phyloP scores from a whole-genome alignment of 2,329 filamentous ascomycete genomes.

The Diaporthe aspalathi region DNA sequence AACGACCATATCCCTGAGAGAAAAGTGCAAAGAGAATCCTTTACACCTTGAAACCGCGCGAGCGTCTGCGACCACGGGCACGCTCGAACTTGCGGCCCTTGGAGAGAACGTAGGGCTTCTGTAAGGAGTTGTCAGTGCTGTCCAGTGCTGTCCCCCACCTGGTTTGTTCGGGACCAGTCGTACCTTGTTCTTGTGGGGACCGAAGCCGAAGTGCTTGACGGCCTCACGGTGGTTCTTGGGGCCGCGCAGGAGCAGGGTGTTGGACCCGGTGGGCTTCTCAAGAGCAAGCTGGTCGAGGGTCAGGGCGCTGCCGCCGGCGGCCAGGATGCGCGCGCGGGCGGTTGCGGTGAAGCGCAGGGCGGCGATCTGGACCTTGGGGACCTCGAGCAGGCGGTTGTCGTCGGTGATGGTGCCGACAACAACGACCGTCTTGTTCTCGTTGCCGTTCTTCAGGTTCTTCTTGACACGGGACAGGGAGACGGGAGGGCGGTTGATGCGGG shows the following conservation, averaged over 20 bases:
- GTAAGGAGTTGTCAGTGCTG: conserved; percentile 49
- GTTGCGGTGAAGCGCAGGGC: conserved; percentile 97
- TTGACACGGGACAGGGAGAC: conserved; percentile 94
- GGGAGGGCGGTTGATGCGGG: conserved; percentile 96
- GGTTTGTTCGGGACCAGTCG: conserved; percentile 45
- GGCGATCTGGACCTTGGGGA: conserved; percentile 93
- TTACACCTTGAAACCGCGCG: conserved; percentile 99
- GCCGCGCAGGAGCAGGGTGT: conserved; percentile 96
- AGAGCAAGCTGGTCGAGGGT: conserved; percentile 98
- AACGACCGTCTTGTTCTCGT: conserved; percentile 85
- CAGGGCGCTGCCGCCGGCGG: conserved; percentile 93
- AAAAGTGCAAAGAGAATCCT: conserved; percentile 46
- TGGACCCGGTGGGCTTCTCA: conserved; percentile 92
- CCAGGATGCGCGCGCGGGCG: conserved; percentile 90
- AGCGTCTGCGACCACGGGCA: conserved; percentile 98
- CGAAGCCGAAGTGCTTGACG: conserved; percentile 99
- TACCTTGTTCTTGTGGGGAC: conserved; percentile 97
- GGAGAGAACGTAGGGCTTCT: conserved; percentile 97
- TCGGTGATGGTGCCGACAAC: conserved; percentile 96
- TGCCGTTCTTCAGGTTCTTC: conserved; percentile 73
- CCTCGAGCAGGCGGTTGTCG: conserved; percentile 90
- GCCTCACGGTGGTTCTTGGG: conserved; percentile 99
- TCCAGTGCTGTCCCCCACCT: neutral
- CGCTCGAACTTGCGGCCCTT: conserved; percentile 99
- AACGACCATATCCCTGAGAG: conserved; percentile 29